Base-by-base conservation (phyloP, 148 eudicot genomes). In the Rhododendron ovatum region DNA sequence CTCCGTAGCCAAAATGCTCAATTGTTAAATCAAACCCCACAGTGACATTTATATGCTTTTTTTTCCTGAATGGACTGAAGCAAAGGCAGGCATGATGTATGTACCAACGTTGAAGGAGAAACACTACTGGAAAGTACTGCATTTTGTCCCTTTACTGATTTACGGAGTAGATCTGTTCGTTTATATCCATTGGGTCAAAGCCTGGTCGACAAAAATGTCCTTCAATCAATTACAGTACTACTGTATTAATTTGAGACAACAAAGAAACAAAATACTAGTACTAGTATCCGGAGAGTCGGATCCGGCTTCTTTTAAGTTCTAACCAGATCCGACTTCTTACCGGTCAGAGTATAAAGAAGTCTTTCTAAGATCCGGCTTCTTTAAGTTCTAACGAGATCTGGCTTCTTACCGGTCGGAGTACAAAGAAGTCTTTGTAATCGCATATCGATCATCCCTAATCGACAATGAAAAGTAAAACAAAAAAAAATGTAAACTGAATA, bases 1-100 rank as follows among this genome's bases (percentile, higher is more conserved):
- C 48, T 1, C 50, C 50, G 50, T 22, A 22, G 24, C 80, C 51
- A n/a, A 77, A 24, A 9, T 43, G 57, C 4, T 47, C 57, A 48
- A n/a, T 79, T 79, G 82, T 47, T n/a, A 79, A 47, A 79, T 79
- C 82, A 79, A 53, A n/a, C 4, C 57, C 39, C 22, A 79, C 20
- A 79, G 82, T 79, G 82, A 76, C 39, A 30, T 13, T 30, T 33
- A 5, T 71, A 71, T 30, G 41, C 76, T 30, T 33, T 71, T 30
- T 30, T 65, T 65, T 1, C 11, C 45, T 41, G 47, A 15, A 35
- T 6, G 20, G n/a, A 18, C 47, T 2, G 79, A 75, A 22, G 79
- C 48, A 35, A 35, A 35, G 20, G 39, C 79, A 30, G 30, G 30
- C 30, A 30, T 0, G 30, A 30, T 30, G 30, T 30, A 75, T 74